Conservation (phyloP, 257 asterid species). For the Orobanche coerulescens region DNA sequence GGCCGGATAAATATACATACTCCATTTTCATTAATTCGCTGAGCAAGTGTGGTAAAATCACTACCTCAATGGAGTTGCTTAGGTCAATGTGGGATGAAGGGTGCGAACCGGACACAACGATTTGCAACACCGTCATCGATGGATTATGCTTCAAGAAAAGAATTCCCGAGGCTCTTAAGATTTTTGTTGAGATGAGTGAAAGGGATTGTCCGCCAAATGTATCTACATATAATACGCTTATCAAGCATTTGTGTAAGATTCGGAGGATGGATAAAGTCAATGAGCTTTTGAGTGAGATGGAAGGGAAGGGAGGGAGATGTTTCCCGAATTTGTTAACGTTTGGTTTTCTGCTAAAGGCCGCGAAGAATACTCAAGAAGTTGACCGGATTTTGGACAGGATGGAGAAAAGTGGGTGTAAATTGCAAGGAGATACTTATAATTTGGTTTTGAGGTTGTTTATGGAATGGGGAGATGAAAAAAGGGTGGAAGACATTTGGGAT, state of each 20-base stretch:
- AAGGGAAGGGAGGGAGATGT: conserved; percentile 33
- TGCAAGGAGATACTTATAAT: conserved; percentile 48
- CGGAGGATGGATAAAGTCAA: conserved; percentile 53
- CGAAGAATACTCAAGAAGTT: conserved; percentile 48
- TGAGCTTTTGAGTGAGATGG: conserved; percentile 63
- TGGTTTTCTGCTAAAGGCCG: conserved; percentile 37
- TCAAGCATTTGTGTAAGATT: conserved; percentile 66
- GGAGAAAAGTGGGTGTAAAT: conserved; percentile 40
- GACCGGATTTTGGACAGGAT: conserved; percentile 48
- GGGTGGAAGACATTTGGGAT: conserved; percentile 40
- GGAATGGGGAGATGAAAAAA: conserved; percentile 47
- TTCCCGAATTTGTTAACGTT: conserved; percentile 55
- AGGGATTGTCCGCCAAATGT: conserved; percentile 42
- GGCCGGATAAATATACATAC: conserved; percentile 53
- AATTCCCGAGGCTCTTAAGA: conserved; percentile 67
- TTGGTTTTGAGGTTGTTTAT: conserved; percentile 61
- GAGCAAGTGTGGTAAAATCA: conserved; percentile 60
- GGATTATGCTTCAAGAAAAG: conserved; percentile 88
- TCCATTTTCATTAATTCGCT: conserved; percentile 59
- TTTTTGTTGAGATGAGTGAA: conserved; percentile 46
- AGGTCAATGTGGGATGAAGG: conserved; percentile 68
- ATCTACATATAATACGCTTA: conserved; percentile 56
- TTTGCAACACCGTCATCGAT: conserved; percentile 67
- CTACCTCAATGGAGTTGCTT: conserved; percentile 50
- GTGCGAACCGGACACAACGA: conserved; percentile 46